Evolutionary conservation across 139 green algal species (phyloP), one percentile per base, ranked within the genome.

Genomic region (Mesostigma viride): DNA sequence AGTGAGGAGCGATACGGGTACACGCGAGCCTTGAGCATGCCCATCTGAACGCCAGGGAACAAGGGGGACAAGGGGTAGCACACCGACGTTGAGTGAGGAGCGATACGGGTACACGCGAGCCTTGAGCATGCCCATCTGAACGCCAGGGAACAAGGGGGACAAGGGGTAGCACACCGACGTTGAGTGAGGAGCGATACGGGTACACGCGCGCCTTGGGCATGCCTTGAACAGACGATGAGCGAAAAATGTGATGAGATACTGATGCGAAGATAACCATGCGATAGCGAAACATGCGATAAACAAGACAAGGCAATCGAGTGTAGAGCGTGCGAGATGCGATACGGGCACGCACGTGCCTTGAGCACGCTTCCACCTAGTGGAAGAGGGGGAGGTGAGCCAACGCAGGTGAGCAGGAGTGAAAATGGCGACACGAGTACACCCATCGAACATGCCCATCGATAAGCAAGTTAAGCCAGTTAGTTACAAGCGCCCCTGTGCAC

Each of bases 31-130:
- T 99, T 99, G 66, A 97, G 82, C 60, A 84, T 92, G 64, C 93
- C 93, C 93, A 98, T 98, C 71, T 77, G 71, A 14, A 36, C 14
- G 31, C 24, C 28, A 11, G 30, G 6, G 56, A 62, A 11, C 8
- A 11, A 67, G 61, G 61, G 6, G 40, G 28, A 28, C 14, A 67
- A 31, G 14, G 14, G 26, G 61, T 60, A 28, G 3, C 30, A 61
- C 30, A n/a, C 81, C 83, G 31, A 99, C 94, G 87, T 99, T 99
- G 81, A 99, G 93, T 32, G 83, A 93, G 70, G 98, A 91, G 76
- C 98, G 90, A 0, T 86, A 76, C 0, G 93, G 93, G 76, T 95
- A 95, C 58, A 99, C 86, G 35, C 93, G 83, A 32, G 69, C 76
- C 83, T 99, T 99, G 66, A 97, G 82, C 60, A 84, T 92, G 64